phyloP scores from a whole-genome alignment of 805 yeast genomes.

The Cyberlindnera nakhonratchasimensis region DNA sequence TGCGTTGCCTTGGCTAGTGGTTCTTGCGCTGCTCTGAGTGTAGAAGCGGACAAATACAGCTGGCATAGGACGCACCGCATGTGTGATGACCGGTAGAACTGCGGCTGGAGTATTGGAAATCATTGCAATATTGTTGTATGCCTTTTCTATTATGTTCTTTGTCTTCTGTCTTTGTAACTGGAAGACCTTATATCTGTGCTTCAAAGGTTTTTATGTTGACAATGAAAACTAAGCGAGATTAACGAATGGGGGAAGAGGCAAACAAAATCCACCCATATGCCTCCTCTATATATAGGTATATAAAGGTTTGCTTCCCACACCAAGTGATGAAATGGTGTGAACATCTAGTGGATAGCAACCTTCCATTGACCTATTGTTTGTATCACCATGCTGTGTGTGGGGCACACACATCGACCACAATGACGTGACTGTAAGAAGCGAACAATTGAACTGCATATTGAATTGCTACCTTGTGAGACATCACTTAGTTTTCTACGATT shows the following conservation, averaged over 20 bases:
- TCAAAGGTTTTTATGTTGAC: too few species aligned
- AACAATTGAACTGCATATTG: too few species aligned
- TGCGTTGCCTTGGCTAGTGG: not conserved
- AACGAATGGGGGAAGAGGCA: too few species aligned
- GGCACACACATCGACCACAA: not conserved
- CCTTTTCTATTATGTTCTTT: not conserved
- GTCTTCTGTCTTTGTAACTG: not conserved
- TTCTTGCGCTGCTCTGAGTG: conserved; percentile 2
- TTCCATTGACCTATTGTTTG: not conserved
- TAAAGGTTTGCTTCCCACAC: not conserved
- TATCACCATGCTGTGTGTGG: not conserved
- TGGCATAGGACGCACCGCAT: not conserved
- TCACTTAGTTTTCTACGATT: too few species aligned
- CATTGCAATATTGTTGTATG: not conserved
- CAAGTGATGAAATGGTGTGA: not conserved
- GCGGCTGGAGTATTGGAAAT: not conserved
- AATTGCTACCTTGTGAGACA: too few species aligned
- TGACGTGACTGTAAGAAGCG: not conserved
- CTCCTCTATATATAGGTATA: not conserved
- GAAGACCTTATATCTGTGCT: too few species aligned
- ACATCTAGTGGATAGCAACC: not conserved
- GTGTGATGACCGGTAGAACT: not conserved
- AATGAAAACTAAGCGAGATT: too few species aligned
- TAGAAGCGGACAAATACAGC: not conserved
- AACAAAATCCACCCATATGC: too few species aligned